Evolutionary conservation across 108 stramenopile species (phyloP).

Genomic region (Seminavis robusta): DNA sequence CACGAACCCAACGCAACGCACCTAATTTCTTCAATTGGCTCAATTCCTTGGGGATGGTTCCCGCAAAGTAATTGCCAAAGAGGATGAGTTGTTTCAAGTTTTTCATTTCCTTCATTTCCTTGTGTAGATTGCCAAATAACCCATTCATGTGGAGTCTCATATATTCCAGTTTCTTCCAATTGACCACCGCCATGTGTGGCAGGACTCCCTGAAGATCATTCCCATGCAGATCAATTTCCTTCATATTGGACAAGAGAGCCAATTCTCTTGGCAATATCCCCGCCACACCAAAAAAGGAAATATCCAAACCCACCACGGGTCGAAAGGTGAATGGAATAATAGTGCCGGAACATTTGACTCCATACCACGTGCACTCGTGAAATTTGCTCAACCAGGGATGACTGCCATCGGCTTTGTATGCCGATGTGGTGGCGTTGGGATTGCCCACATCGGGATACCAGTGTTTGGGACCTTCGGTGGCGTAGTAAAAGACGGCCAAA

Average conservation of each 20-base stretch:
- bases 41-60: constrained; percentile 48
- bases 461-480: constrained; percentile 41
- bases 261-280: constrained; percentile 55
- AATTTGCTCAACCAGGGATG: constrained; percentile 55
- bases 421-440: neutral
- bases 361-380: constrained; percentile 56
- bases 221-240: constrained; percentile 55
- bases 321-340: too few species aligned
- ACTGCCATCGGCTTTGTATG: constrained; percentile 14
- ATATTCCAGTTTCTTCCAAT: constrained; percentile 32
- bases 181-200: constrained; percentile 32
- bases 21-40: constrained; percentile 35
- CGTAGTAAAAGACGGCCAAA: constrained; percentile 40
- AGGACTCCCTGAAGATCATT: constrained; percentile 51
- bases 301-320: constrained; percentile 34
- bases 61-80: constrained; percentile 58
- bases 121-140: constrained; percentile 48
- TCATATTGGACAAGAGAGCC: constrained; percentile 30
- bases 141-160: constrained; percentile 65
- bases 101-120: constrained; percentile 41
- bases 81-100: constrained; percentile 36
- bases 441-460: constrained; percentile 9
- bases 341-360: constrained; percentile 49
- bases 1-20: constrained; percentile 2
- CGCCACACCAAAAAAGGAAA: constrained; percentile 46